Conservation (phyloP, 2,329 filamentous ascomycete genomes). For the Penicillium sp. region DNA sequence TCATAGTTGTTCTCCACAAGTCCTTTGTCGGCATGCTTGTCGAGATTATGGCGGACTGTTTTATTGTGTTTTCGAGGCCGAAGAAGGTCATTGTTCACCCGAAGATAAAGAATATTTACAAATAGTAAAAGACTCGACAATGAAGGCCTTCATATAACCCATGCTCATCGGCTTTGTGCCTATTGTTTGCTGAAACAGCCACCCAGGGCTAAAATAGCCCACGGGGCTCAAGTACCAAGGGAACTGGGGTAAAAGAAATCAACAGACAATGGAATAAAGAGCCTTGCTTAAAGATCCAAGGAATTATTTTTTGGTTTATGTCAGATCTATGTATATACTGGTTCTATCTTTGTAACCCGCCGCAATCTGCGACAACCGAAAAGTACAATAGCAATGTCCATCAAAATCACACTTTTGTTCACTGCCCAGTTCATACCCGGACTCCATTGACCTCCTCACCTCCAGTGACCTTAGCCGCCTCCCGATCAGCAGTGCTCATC, state of each 20-base stretch:
- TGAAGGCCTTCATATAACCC: background rate
- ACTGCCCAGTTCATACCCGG: conserved; percentile 23
- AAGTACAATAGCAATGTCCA: conserved; percentile 6
- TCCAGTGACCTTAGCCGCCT: conserved; percentile 34
- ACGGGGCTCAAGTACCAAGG: background rate
- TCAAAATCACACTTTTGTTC: background rate
- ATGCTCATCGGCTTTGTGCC: background rate
- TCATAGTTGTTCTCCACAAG: background rate
- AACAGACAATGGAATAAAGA: background rate
- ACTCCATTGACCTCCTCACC: conserved; percentile 36
- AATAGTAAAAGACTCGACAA: background rate
- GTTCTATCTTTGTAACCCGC: conserved; percentile 6
- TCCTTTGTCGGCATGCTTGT: background rate
- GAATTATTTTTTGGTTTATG: background rate
- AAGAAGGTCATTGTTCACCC: background rate
- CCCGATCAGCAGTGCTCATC: conserved; percentile 37
- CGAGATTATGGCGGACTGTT: background rate
- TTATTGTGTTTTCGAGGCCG: background rate
- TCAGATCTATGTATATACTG: conserved; percentile 10
- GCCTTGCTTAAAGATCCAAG: background rate
- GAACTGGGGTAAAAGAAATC: background rate
- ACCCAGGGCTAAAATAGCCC: background rate
- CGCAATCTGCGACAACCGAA: background rate
- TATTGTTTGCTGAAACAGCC: conserved; percentile 4
- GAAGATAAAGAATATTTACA: background rate